A percentile compares a stretch with the other conserved stretches of the same genome.
Evolutionary conservation across 2,329 filamentous ascomycete genomes (phyloP).

Genomic region (Pezicula radicicola): DNA sequence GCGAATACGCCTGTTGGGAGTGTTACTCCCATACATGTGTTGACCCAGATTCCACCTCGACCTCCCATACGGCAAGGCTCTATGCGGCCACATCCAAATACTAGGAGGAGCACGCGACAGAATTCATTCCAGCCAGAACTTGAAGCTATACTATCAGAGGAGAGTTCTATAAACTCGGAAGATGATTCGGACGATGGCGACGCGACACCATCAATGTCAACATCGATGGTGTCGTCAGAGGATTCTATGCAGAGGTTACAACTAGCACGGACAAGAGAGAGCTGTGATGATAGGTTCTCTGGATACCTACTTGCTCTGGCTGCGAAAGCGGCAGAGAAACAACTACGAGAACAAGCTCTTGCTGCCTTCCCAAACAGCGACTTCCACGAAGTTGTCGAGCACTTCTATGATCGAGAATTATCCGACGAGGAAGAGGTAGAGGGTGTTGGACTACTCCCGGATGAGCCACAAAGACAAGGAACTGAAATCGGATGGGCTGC

Average conservation of each 20-base stretch:
- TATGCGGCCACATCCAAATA: constrained; percentile 38
- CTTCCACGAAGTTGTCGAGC: constrained; percentile 29
- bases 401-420: constrained; percentile 31
- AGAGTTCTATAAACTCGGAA: constrained; percentile 37
- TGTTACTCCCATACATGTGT: constrained; percentile 27
- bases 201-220: constrained; percentile 26
- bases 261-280: constrained; percentile 57
- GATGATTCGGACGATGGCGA: constrained; percentile 21
- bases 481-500: constrained; percentile 29
- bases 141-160: constrained; percentile 36
- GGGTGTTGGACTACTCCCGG: constrained; percentile 23
- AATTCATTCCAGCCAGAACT: constrained; percentile 38
- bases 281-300: constrained; percentile 71
- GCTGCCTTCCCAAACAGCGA: constrained; percentile 72
- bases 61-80: constrained; percentile 36
- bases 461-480: constrained; percentile 21
- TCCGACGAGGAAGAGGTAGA: constrained; percentile 29
- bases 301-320: constrained; percentile 78
- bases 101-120: constrained; percentile 34
- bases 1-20: constrained; percentile 38
- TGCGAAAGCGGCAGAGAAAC: constrained; percentile 74
- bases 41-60: constrained; percentile 29
- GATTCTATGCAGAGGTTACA: constrained; percentile 28
- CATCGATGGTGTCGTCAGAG: constrained; percentile 28
- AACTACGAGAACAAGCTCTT: constrained; percentile 73